Base-by-base conservation (phyloP, 768 basidiomycete species). In the Mycena epipterygia region DNA sequence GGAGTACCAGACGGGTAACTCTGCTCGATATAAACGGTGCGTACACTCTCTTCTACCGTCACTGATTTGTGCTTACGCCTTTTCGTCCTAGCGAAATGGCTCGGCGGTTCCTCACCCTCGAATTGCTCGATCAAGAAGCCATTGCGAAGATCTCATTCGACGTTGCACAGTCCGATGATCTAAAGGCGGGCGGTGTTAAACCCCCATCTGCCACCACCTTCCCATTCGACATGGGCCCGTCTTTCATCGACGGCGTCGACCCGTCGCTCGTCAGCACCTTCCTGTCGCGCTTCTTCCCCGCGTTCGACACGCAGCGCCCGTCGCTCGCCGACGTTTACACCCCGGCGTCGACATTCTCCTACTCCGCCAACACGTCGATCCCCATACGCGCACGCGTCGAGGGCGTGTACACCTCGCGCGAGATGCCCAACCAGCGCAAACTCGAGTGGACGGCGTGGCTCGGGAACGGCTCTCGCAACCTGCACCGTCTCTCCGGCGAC, bases 301-400 rank as follows among this genome's bases (percentile, higher is more conserved):
- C 90, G 2, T 97, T 94, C 79, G 98, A 99, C 79, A 86, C 83
- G 23, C 89, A 94, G 72, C 90, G 97, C 21, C 81, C 86, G 0
- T 81, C 85, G 0, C 86, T 98, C 8, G 76, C 88, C 19, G 85
- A 91, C 52, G 95, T 88, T 23, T 99, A 99, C 78, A 89, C 94
- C 68, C 90, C 93, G 0, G 82, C 88, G 14, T 94, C 97, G n/a
- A 97, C 96, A 11, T 96, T 98, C 79, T 98, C 96, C 1, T 93
- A 92, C 78, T 93, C 92, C 23, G 89, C 90, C 75, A 97, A 96
- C 78, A 97, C 96, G 1, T 78, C 88, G 8, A 93, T 97, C 70
- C 95, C 95, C 5, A 79, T 86, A 9, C 92, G 96, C 19, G 93
- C 95, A 0, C 88, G 93, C 53, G 84, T 93, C 52, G 88, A 91